A percentile compares a stretch with the other conserved stretches of the same genome.
phyloP scores from a whole-genome alignment of 148 eudicot species.

The Heliamphora exappendiculata region DNA sequence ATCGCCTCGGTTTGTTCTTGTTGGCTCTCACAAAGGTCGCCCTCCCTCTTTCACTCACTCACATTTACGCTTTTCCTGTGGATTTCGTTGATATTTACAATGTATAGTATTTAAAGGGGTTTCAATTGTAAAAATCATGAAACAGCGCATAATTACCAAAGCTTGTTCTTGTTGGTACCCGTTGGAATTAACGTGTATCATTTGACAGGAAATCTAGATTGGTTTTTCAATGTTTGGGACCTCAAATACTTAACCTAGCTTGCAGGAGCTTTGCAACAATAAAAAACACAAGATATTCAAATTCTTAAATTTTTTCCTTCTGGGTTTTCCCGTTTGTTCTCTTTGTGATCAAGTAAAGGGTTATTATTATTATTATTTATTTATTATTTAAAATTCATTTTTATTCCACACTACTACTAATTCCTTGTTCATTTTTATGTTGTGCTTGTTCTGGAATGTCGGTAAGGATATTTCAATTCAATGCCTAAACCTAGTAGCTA shows the following conservation, averaged over 20 bases:
- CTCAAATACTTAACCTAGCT: neutral
- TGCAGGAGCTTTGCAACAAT: neutral
- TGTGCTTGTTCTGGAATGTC: neutral
- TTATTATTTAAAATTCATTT: no score
- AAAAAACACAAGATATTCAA: no score
- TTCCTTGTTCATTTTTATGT: neutral
- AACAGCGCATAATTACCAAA: neutral
- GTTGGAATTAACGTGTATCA: no score
- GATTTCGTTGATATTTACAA: neutral
- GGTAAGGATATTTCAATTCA: neutral
- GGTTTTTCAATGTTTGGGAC: neutral
- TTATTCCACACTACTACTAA: neutral
- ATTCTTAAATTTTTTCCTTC: no score
- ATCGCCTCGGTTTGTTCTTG: conserved; percentile 57
- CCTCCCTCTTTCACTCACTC: neutral
- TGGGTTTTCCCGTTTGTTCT: no score
- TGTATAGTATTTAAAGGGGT: no score
- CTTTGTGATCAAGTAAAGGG: no score
- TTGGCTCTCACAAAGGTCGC: conserved; percentile 63
- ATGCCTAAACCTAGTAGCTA: no score
- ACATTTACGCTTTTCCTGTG: neutral
- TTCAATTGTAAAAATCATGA: neutral
- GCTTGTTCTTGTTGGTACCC: no score
- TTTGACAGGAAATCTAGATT: neutral
- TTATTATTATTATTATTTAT: no score